Evolutionary conservation across 2,329 filamentous ascomycete species (phyloP), one percentile per base, ranked within the genome.

Genomic region (Penicillium polonicum): DNA sequence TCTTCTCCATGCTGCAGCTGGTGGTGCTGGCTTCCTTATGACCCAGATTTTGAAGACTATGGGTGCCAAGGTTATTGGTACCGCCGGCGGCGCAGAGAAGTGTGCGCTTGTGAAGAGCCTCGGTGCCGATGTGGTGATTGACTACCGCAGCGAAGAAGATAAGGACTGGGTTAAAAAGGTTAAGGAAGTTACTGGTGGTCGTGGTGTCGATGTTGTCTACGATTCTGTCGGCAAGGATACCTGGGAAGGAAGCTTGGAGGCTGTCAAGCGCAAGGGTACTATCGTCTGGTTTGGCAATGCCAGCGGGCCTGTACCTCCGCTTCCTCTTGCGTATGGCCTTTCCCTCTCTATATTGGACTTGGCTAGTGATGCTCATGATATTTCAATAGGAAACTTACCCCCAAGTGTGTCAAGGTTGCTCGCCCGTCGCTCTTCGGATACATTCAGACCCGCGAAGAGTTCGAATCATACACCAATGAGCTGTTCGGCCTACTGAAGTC

Each of bases 151-250:
- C 62, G 90, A 95, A 70, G 90, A 92, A 61, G 88, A 87, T 66
- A 84, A 94, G 43, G 90, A 94, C 54, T 82, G 83, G 71, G 87
- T 94, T 55, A 90, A 95, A 63, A 82, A 82, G 70, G 82, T 97
- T 57, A 96, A 96, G 70, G 92, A 97, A 80, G 85, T 90, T 48
- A 96, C 91, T 0, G 83, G 80, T 2, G 88, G 88, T 0, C 78
- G 85, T 59, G 92, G 92, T 8, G 87, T 88, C 2, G 83, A 85
- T 62, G 91, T 88, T 10, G 88, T 96, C 29, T 95, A 91, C 71
- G 92, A 96, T 71, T 89, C 90, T 6, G 90, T 96, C 3, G 92
- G 92, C 13, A 91, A 91, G 78, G 82, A 83, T 48, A 96, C 92
- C 0, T 96, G 94, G 76, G 90, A 96, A 65, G 81, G 84, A 21